Evolutionary conservation across 1,139 yeast species (phyloP), one percentile per base, ranked within the genome.

Genomic region (Saccharomyces uvarum): DNA sequence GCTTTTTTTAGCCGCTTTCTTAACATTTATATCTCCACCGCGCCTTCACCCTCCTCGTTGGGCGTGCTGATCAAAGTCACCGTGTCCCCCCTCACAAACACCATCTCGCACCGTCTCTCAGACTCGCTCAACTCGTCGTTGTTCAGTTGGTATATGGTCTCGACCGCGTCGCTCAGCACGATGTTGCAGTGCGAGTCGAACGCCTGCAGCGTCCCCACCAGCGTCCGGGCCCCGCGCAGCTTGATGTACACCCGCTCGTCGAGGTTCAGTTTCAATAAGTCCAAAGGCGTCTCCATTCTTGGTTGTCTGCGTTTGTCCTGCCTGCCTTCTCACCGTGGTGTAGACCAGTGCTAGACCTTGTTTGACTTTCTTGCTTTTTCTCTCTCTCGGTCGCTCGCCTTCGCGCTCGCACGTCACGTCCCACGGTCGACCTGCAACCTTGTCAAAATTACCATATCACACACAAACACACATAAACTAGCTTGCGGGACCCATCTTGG

Each of bases 151-250:
- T 81, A 88, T 52, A 91, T 83, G 8, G 87, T 87, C 68, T 93
- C 99, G 57, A 80, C 80, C 3, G 96, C 97, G 63, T 95, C 96
- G 65, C 98, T 90, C 62, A 93, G 79, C 47, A 93, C 97, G 80
- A 95, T 83, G 70, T 95, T 93, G 72, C 98, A 93, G 72, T 93
- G 98, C 51, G 96, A 87, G 71, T 93, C 98, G 72, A 88, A 93
- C 1, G 97, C 97, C 78, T 93, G 99, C 55, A 95, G 78, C 62
- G 83, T 83, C 5, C 99, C 99, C 49, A 83, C 81, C 73, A 93
- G 80, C 69, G 91, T 97, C 63, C 99, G 80, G 59, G 95, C 95
- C n/a, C 97, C 98, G 70, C 99, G 84, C 58, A 95, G 80, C 70
- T 95, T 95, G 55, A 95, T 95, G 67, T 83, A 81, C 26, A 95